Conservation (phyloP, 805 yeast species). For the Spencermartinsiella europaea region DNA sequence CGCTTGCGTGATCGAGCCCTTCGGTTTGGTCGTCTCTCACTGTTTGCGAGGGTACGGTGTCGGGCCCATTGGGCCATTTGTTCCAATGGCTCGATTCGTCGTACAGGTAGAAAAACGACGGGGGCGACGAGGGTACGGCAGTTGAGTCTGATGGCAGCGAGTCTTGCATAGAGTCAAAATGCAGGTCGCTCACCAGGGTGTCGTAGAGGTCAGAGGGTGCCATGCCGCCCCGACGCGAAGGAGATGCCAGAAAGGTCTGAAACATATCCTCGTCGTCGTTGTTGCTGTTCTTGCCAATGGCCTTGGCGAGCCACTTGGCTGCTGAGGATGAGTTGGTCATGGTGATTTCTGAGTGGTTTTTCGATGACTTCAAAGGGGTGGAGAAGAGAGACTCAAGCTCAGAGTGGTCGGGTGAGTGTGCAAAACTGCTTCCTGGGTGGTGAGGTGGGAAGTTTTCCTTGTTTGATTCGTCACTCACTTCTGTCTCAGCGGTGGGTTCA, state of each 20-base stretch:
- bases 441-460: slow-evolving; percentile 19
- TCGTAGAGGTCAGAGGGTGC: slow-evolving; percentile 4
- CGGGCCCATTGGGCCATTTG: slow-evolving; percentile 1
- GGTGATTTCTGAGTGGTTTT: not conserved
- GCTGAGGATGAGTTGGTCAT: slow-evolving; percentile 11
- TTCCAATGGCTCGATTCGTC: slow-evolving; percentile 1
- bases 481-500: not conserved
- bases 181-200: not conserved
- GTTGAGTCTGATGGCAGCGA: not conserved
- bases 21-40: not conserved
- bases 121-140: slow-evolving; percentile 1
- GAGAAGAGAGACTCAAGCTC: slow-evolving; percentile 14
- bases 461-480: slow-evolving; percentile 6
- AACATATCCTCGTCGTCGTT: slow-evolving; percentile 19
- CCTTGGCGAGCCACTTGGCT: slow-evolving; percentile 15
- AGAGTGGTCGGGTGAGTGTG: slow-evolving; percentile 1
- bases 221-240: slow-evolving; percentile 5
- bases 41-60: not conserved
- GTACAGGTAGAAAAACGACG: slow-evolving; percentile 1
- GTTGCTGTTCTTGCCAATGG: slow-evolving; percentile 10
- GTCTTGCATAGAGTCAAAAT: not conserved
- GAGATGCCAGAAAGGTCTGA: slow-evolving; percentile 17
- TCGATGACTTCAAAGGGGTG: slow-evolving; percentile 12
- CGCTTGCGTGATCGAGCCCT: not conserved
- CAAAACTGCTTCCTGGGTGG: not conserved